phyloP scores from a whole-genome alignment of 2,329 filamentous ascomycete species.

The Fusarium tanahbumbuense region DNA sequence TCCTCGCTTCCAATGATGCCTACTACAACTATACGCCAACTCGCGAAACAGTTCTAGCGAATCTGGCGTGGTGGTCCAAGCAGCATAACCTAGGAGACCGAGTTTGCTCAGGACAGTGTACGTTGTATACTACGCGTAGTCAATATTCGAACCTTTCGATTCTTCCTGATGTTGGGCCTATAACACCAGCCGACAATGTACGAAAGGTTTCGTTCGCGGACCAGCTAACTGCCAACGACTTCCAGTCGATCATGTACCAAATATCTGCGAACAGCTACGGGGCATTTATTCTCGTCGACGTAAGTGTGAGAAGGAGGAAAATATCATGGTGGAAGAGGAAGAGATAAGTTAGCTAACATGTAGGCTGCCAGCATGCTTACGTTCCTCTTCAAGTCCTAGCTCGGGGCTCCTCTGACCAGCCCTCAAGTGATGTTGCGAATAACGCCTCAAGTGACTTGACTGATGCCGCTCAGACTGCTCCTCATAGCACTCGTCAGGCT shows the following conservation, averaged over 20 bases:
- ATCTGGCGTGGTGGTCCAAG: constrained; percentile 26
- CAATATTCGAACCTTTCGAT: constrained; percentile 18
- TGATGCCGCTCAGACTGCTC: not conserved
- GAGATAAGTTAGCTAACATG: constrained; percentile 3
- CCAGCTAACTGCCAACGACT: constrained; percentile 42
- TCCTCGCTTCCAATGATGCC: constrained; percentile 30
- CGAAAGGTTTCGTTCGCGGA: constrained; percentile 47
- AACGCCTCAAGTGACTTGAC: not conserved
- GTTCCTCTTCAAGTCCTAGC: constrained; percentile 14
- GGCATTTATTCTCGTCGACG: constrained; percentile 44
- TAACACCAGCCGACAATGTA: constrained; percentile 43
- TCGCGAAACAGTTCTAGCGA: constrained; percentile 28
- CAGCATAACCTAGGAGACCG: constrained; percentile 25
- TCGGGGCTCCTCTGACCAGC: not conserved
- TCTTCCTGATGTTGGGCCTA: constrained; percentile 11
- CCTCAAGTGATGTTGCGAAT: not conserved
- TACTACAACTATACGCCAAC: constrained; percentile 26
- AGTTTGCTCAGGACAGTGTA: constrained; percentile 29
- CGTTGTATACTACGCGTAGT: constrained; percentile 30
- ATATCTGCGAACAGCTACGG: constrained; percentile 19
- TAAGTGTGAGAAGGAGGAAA: constrained; percentile 8
- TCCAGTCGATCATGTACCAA: constrained; percentile 40
- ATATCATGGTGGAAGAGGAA: not conserved
- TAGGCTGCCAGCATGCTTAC: constrained; percentile 10
- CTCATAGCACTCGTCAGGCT: not conserved